Evolutionary conservation across 2,329 filamentous ascomycete genomes (phyloP).

Genomic region (Penicillium sclerotiorum): DNA sequence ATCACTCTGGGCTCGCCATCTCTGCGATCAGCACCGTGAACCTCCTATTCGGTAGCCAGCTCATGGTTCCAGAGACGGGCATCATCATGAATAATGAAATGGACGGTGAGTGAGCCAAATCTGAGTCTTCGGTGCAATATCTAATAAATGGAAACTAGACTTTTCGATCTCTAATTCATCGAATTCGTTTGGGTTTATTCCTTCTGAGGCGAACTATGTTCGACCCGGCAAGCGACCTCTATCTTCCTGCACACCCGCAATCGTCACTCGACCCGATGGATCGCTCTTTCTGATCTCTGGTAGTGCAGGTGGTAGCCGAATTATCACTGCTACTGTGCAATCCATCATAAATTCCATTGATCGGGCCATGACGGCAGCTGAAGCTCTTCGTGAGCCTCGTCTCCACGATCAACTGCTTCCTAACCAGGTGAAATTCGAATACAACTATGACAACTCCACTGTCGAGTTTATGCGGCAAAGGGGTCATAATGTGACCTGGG

Average conservation of each 20-base stretch:
- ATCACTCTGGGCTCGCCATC: conserved; percentile 72
- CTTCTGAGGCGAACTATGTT: conserved; percentile 79
- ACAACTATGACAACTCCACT: conserved; percentile 65
- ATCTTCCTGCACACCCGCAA: conserved; percentile 78
- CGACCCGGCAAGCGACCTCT: conserved; percentile 78
- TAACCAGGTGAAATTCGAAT: conserved; percentile 69
- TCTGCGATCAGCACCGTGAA: conserved; percentile 88
- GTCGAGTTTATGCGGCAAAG: conserved; percentile 63
- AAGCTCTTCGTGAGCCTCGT: conserved; percentile 68
- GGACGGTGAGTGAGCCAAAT: conserved; percentile 52
- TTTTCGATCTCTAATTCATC: conserved; percentile 78
- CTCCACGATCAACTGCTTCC: conserved; percentile 84
- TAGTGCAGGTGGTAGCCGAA: conserved; percentile 78
- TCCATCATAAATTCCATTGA: conserved; percentile 74
- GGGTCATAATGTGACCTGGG: conserved; percentile 74
- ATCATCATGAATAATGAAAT: conserved; percentile 72
- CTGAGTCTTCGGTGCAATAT: background rate
- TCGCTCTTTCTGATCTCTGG: conserved; percentile 70
- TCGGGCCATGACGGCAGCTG: conserved; percentile 58
- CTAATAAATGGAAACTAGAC: conserved; percentile 66
- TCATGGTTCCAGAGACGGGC: conserved; percentile 80
- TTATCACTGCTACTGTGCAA: conserved; percentile 78
- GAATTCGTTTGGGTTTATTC: conserved; percentile 85
- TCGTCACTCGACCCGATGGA: conserved; percentile 68
- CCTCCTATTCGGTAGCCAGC: conserved; percentile 75